phyloP scores from a whole-genome alignment of 345 rosid genomes.

The Eucalyptus camaldulensis region DNA sequence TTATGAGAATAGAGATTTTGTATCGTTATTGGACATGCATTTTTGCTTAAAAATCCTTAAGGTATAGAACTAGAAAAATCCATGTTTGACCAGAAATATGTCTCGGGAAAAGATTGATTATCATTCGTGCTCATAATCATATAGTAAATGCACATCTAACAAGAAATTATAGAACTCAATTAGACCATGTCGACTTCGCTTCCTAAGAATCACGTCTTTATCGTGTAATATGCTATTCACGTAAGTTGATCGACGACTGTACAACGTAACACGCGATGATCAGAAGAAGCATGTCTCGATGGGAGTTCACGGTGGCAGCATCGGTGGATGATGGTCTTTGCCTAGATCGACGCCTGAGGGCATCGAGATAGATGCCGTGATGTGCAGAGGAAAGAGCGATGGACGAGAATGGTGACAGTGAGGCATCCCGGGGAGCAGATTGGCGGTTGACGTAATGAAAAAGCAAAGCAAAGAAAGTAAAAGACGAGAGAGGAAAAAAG shows the following conservation, averaged over 20 bases:
- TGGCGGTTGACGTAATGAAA: background rate
- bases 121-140: rapidly evolving
- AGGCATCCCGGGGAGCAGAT: background rate
- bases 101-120: rapidly evolving
- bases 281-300: too few species aligned
- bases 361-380: background rate
- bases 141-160: background rate
- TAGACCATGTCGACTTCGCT: background rate
- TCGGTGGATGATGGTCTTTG: background rate
- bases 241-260: background rate
- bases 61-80: too few species aligned
- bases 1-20: rapidly evolving
- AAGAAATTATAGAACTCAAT: background rate
- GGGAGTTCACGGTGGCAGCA: background rate
- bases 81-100: rapidly evolving
- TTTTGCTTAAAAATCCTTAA: too few species aligned
- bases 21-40: rapidly evolving
- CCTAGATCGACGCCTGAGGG: background rate
- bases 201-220: background rate
- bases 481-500: background rate
- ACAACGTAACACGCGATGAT: too few species aligned
- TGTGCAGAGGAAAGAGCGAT: background rate
- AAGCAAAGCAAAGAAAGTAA: background rate
- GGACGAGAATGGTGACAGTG: background rate
- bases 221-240: background rate